Conservation (phyloP, 169 alveolate genomes). For the Plasmodium malariae region DNA sequence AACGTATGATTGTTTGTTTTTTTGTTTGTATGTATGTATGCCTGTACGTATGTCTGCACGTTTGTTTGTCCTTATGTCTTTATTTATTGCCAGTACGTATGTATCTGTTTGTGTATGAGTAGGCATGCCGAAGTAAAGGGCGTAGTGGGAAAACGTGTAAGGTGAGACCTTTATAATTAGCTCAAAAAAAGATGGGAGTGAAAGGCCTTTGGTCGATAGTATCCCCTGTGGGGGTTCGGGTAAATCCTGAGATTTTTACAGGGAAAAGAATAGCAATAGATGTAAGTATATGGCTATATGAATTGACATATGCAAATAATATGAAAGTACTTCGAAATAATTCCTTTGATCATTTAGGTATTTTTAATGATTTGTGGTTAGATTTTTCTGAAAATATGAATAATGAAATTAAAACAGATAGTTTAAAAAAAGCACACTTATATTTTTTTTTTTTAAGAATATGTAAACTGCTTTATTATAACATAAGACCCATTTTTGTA, state of each 20-base stretch:
- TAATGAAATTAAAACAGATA: conserved; percentile 67
- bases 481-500: conserved; percentile 92
- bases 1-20: too few relatives aligned
- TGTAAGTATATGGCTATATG: conserved; percentile 90
- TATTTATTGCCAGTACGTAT: too few relatives aligned
- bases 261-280: conserved; percentile 92
- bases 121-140: too few relatives aligned
- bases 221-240: conserved; percentile 91
- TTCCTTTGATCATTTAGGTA: conserved; percentile 44
- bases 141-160: too few relatives aligned
- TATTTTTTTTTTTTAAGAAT: conserved; percentile 91
- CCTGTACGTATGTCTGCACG: too few relatives aligned
- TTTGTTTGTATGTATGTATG: too few relatives aligned
- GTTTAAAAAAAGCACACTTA: conserved; percentile 77
- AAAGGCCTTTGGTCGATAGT: conserved; percentile 91
- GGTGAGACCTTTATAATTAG: too few relatives aligned
- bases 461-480: conserved; percentile 91
- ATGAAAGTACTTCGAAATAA: conserved; percentile 24
- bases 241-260: conserved; percentile 85
- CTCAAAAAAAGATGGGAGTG: conserved; percentile 91
- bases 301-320: conserved; percentile 73
- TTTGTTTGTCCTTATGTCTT: too few relatives aligned
- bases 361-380: conserved; percentile 72
- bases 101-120: too few relatives aligned
- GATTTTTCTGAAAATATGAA: conserved; percentile 80